phyloP scores from a whole-genome alignment of 305 asterid species.

The Striga hermonthica region DNA sequence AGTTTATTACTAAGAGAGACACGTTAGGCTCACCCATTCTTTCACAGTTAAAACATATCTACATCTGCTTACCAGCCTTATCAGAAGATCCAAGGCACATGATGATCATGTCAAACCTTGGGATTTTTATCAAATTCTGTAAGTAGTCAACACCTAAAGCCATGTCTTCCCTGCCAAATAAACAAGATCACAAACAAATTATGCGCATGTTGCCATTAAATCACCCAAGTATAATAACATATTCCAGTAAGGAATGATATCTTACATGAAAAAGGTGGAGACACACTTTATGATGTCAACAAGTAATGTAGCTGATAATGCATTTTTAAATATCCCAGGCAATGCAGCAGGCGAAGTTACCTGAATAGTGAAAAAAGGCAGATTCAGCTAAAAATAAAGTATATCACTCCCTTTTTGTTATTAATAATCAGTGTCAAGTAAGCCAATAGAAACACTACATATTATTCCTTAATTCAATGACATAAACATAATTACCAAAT shows the following conservation, averaged over 20 bases:
- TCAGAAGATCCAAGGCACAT: slow-evolving; percentile 78
- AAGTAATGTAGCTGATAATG: slow-evolving; percentile 65
- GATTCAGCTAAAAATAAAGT: background rate
- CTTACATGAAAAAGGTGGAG: slow-evolving; percentile 65
- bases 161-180: slow-evolving; percentile 70
- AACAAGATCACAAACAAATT: slow-evolving; percentile 20
- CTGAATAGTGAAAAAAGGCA: slow-evolving; percentile 37
- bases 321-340: slow-evolving; percentile 70
- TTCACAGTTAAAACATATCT: background rate
- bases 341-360: slow-evolving; percentile 59
- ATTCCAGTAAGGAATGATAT: slow-evolving; percentile 26
- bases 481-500: background rate
- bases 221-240: slow-evolving; percentile 22
- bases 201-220: slow-evolving; percentile 28
- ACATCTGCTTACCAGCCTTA: slow-evolving; percentile 62
- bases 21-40: background rate
- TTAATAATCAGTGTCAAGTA: background rate
- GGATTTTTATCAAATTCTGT: slow-evolving; percentile 63
- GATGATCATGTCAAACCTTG: slow-evolving; percentile 77
- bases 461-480: no score
- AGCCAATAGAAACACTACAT: background rate
- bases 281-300: slow-evolving; percentile 66
- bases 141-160: slow-evolving; percentile 66
- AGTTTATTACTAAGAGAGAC: background rate
- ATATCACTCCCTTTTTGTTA: no score